These are phyloP conservation scores for Boletus rex-veris DNA, from an alignment of 768 basidiomycete genomes.

Conservation along the genomic window DNA sequence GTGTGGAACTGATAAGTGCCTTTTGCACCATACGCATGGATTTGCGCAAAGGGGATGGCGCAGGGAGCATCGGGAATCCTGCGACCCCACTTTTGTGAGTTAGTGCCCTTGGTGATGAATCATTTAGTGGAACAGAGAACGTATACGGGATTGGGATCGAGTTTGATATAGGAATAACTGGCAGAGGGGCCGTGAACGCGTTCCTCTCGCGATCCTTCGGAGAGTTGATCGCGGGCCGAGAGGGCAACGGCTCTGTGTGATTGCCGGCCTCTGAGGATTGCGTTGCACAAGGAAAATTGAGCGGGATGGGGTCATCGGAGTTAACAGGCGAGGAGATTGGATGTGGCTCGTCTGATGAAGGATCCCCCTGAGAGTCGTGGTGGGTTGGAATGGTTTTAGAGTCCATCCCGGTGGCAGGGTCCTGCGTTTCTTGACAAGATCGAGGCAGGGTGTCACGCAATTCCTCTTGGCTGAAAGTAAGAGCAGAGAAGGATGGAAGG, in stretches of 20 bases:
- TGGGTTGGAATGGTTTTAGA: background rate
- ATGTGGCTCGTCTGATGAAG: conserved; percentile 15
- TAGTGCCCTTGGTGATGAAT: conserved; percentile 26
- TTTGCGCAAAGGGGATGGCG: conserved; percentile 66
- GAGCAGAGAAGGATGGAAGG: background rate
- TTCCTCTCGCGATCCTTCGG: conserved; percentile 11
- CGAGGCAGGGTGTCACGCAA: background rate
- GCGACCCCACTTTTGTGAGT: conserved; percentile 40
- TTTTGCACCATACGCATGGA: conserved; percentile 55
- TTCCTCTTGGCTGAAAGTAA: background rate
- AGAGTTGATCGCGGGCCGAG: background rate
- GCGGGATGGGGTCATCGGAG: conserved; percentile 38
- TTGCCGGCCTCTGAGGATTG: conserved; percentile 5
- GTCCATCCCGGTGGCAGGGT: background rate
- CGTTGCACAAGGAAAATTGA: conserved; percentile 33
- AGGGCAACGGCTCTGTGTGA: conserved; percentile 21
- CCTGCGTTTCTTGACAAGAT: background rate
- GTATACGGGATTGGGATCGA: conserved; percentile 6
- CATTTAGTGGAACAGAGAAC: conserved; percentile 37
- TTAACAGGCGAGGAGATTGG: conserved; percentile 30
- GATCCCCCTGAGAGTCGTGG: conserved; percentile 5
- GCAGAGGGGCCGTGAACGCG: conserved; percentile 24
- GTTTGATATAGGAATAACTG: conserved; percentile 12
- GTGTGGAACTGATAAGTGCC: conserved; percentile 31
- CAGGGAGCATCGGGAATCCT: conserved; percentile 62